A percentile compares a stretch with the other conserved stretches of the same genome.
Evolutionary conservation across 441 rosid genomes (phyloP).

Genomic region (Syzygium syzygioides): DNA sequence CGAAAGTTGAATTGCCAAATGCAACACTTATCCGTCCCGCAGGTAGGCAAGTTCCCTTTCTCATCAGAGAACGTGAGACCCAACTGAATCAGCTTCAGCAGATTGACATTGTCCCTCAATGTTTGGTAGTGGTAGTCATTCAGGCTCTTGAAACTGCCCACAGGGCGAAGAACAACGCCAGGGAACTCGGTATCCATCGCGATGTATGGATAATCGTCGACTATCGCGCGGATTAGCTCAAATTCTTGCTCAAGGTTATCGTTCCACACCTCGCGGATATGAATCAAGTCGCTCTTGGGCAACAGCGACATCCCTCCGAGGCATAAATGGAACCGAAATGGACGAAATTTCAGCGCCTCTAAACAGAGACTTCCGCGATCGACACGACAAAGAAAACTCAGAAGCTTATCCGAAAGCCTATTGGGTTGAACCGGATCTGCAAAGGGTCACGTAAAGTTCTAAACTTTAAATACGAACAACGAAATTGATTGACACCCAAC

Average conservation of each 20-base stretch:
- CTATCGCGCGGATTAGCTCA: conserved; percentile 39
- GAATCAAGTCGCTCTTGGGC: conserved; percentile 45
- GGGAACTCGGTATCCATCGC: conserved; percentile 74
- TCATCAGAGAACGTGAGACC: conserved; percentile 63
- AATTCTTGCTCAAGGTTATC: conserved; percentile 43
- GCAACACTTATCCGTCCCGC: conserved; percentile 47
- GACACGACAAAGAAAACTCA: not conserved
- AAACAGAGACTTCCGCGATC: not conserved
- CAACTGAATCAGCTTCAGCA: conserved; percentile 52
- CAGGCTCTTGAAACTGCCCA: conserved; percentile 46
- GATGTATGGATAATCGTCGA: conserved; percentile 46
- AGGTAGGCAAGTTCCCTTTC: conserved; percentile 49
- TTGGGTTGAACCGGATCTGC: not conserved
- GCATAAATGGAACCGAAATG: not conserved
- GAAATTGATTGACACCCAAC: not conserved
- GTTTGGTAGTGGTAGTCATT: conserved; percentile 54
- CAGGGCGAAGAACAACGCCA: conserved; percentile 48
- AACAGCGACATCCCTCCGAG: conserved; percentile 38
- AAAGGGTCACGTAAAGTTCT: not conserved
- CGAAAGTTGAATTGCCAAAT: conserved; percentile 66
- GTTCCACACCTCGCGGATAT: conserved; percentile 59
- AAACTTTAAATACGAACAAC: not conserved
- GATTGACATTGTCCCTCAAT: conserved; percentile 44
- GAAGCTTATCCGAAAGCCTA: not conserved
- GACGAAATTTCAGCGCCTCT: not conserved